Evolutionary conservation across 2,329 filamentous ascomycete genomes (phyloP), one percentile per base, ranked within the genome.

Genomic region (Mycosphaerella sp.): DNA sequence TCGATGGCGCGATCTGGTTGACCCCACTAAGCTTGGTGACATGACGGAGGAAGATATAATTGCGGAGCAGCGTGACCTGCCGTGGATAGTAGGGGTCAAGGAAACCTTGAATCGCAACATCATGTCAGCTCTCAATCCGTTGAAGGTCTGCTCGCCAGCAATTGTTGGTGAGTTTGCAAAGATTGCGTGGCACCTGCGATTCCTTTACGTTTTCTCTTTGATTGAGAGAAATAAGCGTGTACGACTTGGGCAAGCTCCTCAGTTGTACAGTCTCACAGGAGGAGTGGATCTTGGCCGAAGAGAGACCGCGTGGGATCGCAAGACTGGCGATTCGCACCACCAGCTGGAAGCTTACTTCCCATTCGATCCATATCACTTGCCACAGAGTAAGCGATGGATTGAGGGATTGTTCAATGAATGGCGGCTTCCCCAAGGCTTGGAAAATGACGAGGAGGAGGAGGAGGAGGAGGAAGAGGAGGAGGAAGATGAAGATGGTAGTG

Each of bases 301-400:
- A 45, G 80, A 84, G 62, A 81, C 76, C 51, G 74, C 75, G 1
- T 71, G 75, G 41, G 74, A 70, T 8, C 69, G 68, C 50, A 76
- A 76, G 63, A 80, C 84, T 51, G 86, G 87, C 55, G 89, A 95
- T 62, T 83, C 85, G 58, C 86, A 83, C 65, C 85, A 92, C 65
- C 86, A 95, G 70, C 79, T 98, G 1, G 91, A 97, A 63, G 87
- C 90, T 0, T 96, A 95, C 70, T 98, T 97, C 66, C 93, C 93
- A 0, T 98, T 98, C 66, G 93, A 98, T 68, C 95, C 95, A 2
- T 98, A 97, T 70, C 86, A 92, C 65, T 76, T 98, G 47, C 91
- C 91, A 0, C 77, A 83, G 62, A 96, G 91, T 70, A 89, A 87
- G 71, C 80, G 83, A 55, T 97, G 93, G 95, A 74, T 98, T 10